Base-by-base conservation (phyloP, 176 grass and related monocot species). In the Oryza glaberrima region DNA sequence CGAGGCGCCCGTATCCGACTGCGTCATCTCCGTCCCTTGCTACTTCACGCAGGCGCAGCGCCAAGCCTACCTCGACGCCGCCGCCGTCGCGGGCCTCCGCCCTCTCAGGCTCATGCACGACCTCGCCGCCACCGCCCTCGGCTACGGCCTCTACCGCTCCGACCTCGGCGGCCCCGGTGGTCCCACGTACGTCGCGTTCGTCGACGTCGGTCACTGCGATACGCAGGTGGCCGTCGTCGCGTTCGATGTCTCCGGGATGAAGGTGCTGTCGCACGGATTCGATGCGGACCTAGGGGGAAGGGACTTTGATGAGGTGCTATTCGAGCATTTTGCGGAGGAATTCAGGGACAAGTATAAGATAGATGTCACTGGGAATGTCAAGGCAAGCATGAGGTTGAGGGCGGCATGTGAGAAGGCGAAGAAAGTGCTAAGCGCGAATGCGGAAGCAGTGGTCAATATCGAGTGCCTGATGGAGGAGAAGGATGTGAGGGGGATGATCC, bases 381-480 rank as follows among this genome's bases (percentile, higher is more conserved):
- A 94, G 85, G 96, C 94, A 0, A 94, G 91, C 75, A 92, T 92
- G 77, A 86, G 96, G 86, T 26, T 99, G 60, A 86, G 88, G 78
- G 66, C 88, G 7, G 90, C 94, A 0, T 99, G 96, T 26, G 96
- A 99, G 91, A 99, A 99, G 65, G 85, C 94, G 1, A 99, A 99
- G 86, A 99, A 92, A 84, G 88, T 99, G 40, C 78, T 99, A 0
- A 99, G 96, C 32, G 96, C 94, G 0, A 96, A 99, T 34, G 78
- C 90, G 0, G 94, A 96, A 48, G 92, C 94, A 0, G 88, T 92
- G 8, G 32, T 99, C 9, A 96, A 86, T 84, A 96, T 99, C 3
- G 96, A 99, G 65, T 99, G 96, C 54, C 76, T 99, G 52, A 94
- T 99, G 91, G 96, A 99, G 91, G 96, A 99, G 90, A 99, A 94